Base-by-base conservation (phyloP, 768 basidiomycete genomes). In the Lactarius pseudohatsudake region DNA sequence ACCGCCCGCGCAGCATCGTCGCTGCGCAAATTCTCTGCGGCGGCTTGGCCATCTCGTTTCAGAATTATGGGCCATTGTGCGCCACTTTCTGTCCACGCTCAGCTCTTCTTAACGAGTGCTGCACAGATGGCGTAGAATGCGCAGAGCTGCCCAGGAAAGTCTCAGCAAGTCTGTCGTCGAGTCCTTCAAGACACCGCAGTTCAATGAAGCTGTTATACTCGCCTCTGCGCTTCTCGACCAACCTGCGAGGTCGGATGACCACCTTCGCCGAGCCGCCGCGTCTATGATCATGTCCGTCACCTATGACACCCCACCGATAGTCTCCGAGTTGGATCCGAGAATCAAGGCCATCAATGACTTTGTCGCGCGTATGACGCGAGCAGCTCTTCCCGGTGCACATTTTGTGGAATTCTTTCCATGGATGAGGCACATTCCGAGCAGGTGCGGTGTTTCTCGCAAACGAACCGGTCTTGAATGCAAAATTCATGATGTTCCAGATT, bases 111-210 rank as follows among this genome's bases (percentile, higher is more conserved):
- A 32, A 47, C 50, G 22, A 2, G n/a, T n/a, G n/a, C n/a, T n/a
- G n/a, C n/a, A n/a, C n/a, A 36, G 70, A 20, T 70, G 70, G 70
- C 70, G 70, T 22, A 53, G 58, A 16, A 47, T 58, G 62, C 66
- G 66, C 16, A 38, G 30, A 43, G 66, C 62, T 38, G 62, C 57
- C 9, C 66, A 67, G 11, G 62, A 67, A n/a, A 34, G 34, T 13
- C 58, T 67, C 6, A 58, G 20, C 55, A 64, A 57, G 18, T 9
- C 34, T 11, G 45, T 55, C 20, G 61, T 20, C 7, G 30, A 47
- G 18, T 13, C n/a, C 8, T 66, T 40, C 34, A 40, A 55, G 32
- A n/a, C 8, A 3, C 3, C 55, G 13, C 64, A 69, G 28, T 34
- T 6, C 3, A 56, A 54, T 15, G 65, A 66, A 18, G 65, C 65